These are phyloP conservation scores for Saturnispora dispora DNA, from an alignment of 805 yeast genomes.

Conservation along the genomic window DNA sequence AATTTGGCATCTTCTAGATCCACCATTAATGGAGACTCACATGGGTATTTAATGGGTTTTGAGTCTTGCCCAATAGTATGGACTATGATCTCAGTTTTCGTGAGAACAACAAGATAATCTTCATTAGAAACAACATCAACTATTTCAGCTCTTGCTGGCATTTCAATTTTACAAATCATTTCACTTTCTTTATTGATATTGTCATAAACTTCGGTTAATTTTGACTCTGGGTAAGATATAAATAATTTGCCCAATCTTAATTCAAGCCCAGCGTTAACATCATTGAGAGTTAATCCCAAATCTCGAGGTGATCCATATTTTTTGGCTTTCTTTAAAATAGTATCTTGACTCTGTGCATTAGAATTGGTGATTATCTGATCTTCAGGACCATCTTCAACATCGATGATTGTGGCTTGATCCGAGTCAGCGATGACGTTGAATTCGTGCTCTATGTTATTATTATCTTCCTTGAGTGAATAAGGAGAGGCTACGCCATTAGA, in stretches of 20 bases:
- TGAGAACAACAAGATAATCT: slow-evolving; percentile 12
- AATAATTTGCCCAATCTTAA: slow-evolving; percentile 11
- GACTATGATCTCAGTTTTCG: slow-evolving; percentile 12
- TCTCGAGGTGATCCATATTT: neutral
- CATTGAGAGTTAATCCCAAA: neutral
- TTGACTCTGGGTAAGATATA: slow-evolving; percentile 17
- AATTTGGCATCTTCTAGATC: slow-evolving; percentile 14
- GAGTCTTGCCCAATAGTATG: slow-evolving; percentile 5
- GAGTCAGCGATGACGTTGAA: slow-evolving; percentile 4
- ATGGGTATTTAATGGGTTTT: neutral
- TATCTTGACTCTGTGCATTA: neutral
- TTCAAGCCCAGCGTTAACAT: slow-evolving; percentile 8
- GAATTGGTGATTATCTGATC: neutral
- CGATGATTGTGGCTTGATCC: slow-evolving; percentile 19
- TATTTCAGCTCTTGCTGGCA: slow-evolving; percentile 8
- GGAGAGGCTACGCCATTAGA: slow-evolving; percentile 4
- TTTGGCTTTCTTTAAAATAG: neutral
- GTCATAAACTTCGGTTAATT: slow-evolving; percentile 17
- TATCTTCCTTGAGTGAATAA: slow-evolving; percentile 1
- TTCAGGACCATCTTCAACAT: slow-evolving; percentile 7
- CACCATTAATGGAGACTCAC: neutral
- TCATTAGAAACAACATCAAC: slow-evolving; percentile 15
- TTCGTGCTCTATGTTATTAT: slow-evolving; percentile 2
- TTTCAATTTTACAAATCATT: slow-evolving; percentile 1
- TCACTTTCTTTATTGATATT: slow-evolving; percentile 7